Base-by-base conservation (phyloP, 2,329 filamentous ascomycete species). In the Exophiala sideris region DNA sequence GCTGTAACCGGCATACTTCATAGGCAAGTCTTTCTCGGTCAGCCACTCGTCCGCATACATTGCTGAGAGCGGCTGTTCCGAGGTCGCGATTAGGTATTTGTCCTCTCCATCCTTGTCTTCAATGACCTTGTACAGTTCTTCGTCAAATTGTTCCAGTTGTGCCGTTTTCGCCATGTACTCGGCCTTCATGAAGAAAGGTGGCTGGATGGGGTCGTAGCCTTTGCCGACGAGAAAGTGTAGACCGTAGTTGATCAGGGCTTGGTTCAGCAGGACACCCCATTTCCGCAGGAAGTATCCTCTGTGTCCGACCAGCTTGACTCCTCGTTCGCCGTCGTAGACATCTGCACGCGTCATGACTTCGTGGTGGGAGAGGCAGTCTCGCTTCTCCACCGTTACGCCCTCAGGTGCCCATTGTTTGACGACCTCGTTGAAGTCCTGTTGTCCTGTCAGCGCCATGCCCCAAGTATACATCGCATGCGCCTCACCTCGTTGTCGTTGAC, bases 121-220 rank as follows among this genome's bases (percentile, higher is more conserved):
- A 20, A 80, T 80, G 51, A 99, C 92, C 76, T 97, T 97, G 81
- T 99, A 99, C 48, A 99, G 78, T 73, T 97, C 92, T 71, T 97
- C 94, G 68, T 99, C 94, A 67, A 99, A 99, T 67, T 96, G 89
- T 64, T 94, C 91, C 21, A 99, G 84, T 74, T 99, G 94, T 2
- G 94, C 94, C 0, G 94, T 99, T 79, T 97, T 97, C 57, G 88
- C 91, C 94, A 99, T 99, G 71, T 90, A 87, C 47, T 95, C 89
- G 72, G 89, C 88, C 59, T 92, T 82, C 89, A 97, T 96, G 78
- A 99, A 95, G 68, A 90, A 91, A 1, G 91, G 91, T 1, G 92
- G 87, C 68, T 94, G 89, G 62, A 92, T 84, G 6, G 89, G 86
- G 29, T 81, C 90, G 73, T 91, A 95, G 52, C 88, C 91, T 71